Evolutionary conservation across 2,329 filamentous ascomycete species (phyloP), one percentile per base, ranked within the genome.

Genomic region (Raffaelea deltoideospora): DNA sequence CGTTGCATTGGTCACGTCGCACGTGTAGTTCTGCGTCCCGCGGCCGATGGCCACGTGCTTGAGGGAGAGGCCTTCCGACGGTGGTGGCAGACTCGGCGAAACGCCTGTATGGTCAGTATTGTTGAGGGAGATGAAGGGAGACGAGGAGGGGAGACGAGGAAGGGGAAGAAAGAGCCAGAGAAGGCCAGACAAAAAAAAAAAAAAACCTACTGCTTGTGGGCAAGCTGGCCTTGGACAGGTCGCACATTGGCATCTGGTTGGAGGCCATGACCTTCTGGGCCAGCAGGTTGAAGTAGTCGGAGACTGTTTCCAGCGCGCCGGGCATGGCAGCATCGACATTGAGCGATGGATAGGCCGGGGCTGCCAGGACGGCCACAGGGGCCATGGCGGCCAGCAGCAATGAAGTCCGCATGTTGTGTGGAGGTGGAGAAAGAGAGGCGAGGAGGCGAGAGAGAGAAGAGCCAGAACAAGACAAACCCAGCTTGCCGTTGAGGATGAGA

Each of bases 1-100:
- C 4, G 69, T 69, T 2, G 70, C 53, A 47, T 79, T 70, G 43
- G 58, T 58, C 37, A 67, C 60, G 40, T 71, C 64, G 65, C 88
- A 95, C 35, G 84, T 92, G 65, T 95, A 96, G 68, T 95, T 95
- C 61, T 95, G 78, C 8, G 82, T 90, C 41, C 88, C 88, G 31
- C 84, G 78, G 49, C 88, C 88, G 43, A 95, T 65, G 52, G 80
- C 83, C 37, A 95, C 79, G 57, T 92, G 83, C 52, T 73, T 69
- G 35, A 92, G 65, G 4, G 53, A 61, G 22, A 83, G 63, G 38
- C 77, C 80, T 7, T 61, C 46, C 1, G 72, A 59, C 13, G 75
- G 73, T 8, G 64, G 44, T 13, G 79, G 75, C 5, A 48, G 39
- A 14, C 37, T 29, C 1, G 42, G 47, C 21, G 33, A 43, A 37